Percentiles rank a stretch among this genome's conserved stretches.
Evolutionary conservation across 257 asterid species (phyloP).

Genomic region (Thymus quinquecostatus): DNA sequence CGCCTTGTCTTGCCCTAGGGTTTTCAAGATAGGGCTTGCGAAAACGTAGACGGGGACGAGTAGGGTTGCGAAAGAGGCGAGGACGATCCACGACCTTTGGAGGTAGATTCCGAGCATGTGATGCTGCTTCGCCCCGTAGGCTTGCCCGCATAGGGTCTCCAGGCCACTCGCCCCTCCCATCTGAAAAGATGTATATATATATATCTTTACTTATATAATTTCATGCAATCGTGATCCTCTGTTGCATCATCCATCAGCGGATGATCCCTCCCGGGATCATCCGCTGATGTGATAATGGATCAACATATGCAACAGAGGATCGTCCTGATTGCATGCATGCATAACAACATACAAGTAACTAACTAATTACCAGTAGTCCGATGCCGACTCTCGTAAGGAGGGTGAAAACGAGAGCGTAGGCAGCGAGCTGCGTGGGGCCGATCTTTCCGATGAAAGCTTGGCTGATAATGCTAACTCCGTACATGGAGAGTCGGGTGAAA

Average conservation of each 20-base stretch:
- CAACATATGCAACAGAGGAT: too few species aligned
- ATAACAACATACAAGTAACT: too few species aligned
- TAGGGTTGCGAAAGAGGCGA: slow-evolving; percentile 24
- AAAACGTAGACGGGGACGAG: slow-evolving; percentile 38
- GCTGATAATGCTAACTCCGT: slow-evolving; percentile 54
- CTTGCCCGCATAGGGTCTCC: slow-evolving; percentile 80
- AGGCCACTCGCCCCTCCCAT: slow-evolving; percentile 73
- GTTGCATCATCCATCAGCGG: too few species aligned
- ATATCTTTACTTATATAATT: too few species aligned
- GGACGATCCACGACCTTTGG: neutral
- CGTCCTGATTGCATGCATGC: too few species aligned
- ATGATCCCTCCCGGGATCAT: too few species aligned
- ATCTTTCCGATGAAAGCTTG: slow-evolving; percentile 71
- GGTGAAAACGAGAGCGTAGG: slow-evolving; percentile 55
- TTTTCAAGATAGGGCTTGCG: slow-evolving; percentile 51
- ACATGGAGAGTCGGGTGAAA: slow-evolving; percentile 53
- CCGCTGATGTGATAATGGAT: too few species aligned
- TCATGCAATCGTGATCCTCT: too few species aligned
- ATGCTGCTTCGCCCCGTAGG: slow-evolving; percentile 33
- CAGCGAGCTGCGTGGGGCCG: slow-evolving; percentile 66
- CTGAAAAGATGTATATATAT: too few species aligned
- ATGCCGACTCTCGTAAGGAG: slow-evolving; percentile 54
- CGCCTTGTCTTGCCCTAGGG: slow-evolving; percentile 53
- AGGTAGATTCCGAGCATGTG: slow-evolving; percentile 6
- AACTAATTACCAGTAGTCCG: slow-evolving; percentile 66